A percentile compares a stretch with the other conserved stretches of the same genome.
phyloP scores from a whole-genome alignment of 2,329 filamentous ascomycete species.

The Colletotrichum sp. region DNA sequence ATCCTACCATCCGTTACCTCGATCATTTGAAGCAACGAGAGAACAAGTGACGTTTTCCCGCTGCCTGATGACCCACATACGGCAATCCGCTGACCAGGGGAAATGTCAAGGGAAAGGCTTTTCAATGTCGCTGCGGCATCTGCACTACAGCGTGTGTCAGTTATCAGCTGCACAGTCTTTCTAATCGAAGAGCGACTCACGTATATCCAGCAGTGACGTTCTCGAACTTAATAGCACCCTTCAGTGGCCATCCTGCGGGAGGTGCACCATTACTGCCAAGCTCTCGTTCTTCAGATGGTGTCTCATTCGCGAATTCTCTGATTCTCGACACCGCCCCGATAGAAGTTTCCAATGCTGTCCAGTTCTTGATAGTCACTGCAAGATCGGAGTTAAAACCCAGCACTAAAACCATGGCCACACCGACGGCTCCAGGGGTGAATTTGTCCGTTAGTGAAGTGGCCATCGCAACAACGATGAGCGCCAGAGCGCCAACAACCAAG shows the following conservation, averaged over 20 bases:
- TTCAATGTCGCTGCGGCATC: slow-evolving; percentile 25
- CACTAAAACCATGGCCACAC: background rate
- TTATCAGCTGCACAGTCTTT: background rate
- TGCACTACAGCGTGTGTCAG: background rate
- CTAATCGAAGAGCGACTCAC: background rate
- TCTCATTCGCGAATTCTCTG: slow-evolving; percentile 8
- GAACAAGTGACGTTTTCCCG: slow-evolving; percentile 39
- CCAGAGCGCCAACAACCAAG: slow-evolving; percentile 54
- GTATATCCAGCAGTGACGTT: slow-evolving; percentile 32
- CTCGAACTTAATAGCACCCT: slow-evolving; percentile 30
- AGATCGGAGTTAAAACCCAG: background rate
- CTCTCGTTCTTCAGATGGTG: slow-evolving; percentile 29
- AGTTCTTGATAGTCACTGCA: background rate
- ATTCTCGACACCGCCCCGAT: slow-evolving; percentile 2
- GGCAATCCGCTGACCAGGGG: slow-evolving; percentile 32
- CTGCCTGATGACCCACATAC: slow-evolving; percentile 39
- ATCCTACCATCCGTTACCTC: slow-evolving; percentile 48
- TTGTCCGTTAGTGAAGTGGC: slow-evolving; percentile 20
- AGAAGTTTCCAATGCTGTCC: slow-evolving; percentile 26
- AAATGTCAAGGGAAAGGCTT: slow-evolving; percentile 25
- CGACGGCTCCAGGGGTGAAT: slow-evolving; percentile 32
- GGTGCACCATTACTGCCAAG: background rate
- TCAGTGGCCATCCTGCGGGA: slow-evolving; percentile 30
- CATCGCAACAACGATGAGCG: slow-evolving; percentile 30
- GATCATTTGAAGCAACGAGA: slow-evolving; percentile 52